Evolutionary conservation across 169 alveolate genomes (phyloP), one percentile per base, ranked within the genome.

Genomic region (Plasmodium vivax): DNA sequence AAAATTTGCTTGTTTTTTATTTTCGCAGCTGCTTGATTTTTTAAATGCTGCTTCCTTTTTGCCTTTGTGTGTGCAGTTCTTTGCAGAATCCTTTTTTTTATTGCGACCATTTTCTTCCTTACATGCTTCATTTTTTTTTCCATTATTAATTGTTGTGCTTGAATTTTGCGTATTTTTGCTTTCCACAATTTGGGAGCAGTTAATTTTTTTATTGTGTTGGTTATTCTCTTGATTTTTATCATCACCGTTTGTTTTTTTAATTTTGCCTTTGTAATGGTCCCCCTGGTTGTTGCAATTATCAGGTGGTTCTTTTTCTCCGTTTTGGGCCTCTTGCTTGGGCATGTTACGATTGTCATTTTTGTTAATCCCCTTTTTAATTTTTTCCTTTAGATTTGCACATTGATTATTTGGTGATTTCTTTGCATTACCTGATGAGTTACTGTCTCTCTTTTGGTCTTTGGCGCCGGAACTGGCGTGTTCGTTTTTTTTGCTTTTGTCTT

Each of bases 21-120:
- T 73, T 82, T 82, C 81, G 10, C 4, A 82, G 23, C 81, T 54
- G 51, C 68, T 82, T 10, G 90, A 82, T 41, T 82, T 56, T 82
- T 54, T 82, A 19, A 38, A 56, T 27, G 5, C 9, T 27, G 90
- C 58, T 82, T 82, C 79, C 23, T 82, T 82, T 82, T 30, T 41
- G 30, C 72, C 14, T 27, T 56, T 56, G 43, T 56, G 16, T 56
- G 43, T 82, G 54, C 23, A 56, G 41, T 54, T 54, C 30, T 79
- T 79, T 10, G 36, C 56, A 79, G 68, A 19, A 79, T 41, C 68
- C 62, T 30, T 79, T 14, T 79, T 43, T 56, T 14, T 82, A 32
- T 56, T 38, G 2, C 43, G 36, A 23, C 34, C 14, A 38, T 56
- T 54, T n/a, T 82, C 62, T 19, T 56, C 80, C n/a, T 58, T 82